Evolutionary conservation across 441 rosid species (phyloP).

Genomic region (Erodium trifolium): DNA sequence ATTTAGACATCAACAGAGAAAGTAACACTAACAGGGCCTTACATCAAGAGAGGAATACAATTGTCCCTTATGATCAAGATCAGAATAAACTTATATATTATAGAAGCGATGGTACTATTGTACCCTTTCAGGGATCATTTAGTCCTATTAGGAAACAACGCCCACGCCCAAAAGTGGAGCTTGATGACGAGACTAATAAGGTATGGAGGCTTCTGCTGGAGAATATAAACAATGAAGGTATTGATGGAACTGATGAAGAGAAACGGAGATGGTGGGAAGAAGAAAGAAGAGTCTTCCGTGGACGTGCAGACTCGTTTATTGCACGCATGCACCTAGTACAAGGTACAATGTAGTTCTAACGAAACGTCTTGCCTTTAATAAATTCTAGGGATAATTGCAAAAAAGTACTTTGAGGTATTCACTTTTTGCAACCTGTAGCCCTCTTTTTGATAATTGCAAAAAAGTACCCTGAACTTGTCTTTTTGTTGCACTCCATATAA

Average conservation of each 20-base stretch:
- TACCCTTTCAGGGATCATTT: conserved; percentile 28
- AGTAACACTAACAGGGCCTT: conserved; percentile 11
- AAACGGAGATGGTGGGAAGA: conserved; percentile 69
- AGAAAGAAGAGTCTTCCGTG: conserved; percentile 68
- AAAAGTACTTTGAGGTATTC: too few relatives aligned
- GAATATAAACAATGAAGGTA: conserved; percentile 45
- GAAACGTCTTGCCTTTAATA: conserved; percentile 12
- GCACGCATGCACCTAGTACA: conserved; percentile 97
- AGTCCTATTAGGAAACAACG: conserved; percentile 43
- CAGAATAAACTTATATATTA: conserved; percentile 54
- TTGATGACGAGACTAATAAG: conserved; percentile 77
- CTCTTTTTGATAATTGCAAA: too few relatives aligned
- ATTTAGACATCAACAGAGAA: conserved; percentile 43
- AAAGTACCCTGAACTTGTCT: too few relatives aligned
- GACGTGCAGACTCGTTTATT: conserved; percentile 84
- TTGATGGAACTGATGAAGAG: conserved; percentile 40
- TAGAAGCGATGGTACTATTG: conserved; percentile 44
- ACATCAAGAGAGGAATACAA: conserved; percentile 35
- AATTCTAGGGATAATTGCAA: neutral
- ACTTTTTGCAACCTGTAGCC: too few relatives aligned
- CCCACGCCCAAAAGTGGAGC: conserved; percentile 82
- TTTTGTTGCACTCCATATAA: too few relatives aligned
- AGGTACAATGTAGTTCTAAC: conserved; percentile 39
- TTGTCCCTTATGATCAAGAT: conserved; percentile 38
- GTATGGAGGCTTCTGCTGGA: conserved; percentile 89